Base-by-base conservation (phyloP, 78 protist genomes). In the Tieghemostelium lacteum region DNA sequence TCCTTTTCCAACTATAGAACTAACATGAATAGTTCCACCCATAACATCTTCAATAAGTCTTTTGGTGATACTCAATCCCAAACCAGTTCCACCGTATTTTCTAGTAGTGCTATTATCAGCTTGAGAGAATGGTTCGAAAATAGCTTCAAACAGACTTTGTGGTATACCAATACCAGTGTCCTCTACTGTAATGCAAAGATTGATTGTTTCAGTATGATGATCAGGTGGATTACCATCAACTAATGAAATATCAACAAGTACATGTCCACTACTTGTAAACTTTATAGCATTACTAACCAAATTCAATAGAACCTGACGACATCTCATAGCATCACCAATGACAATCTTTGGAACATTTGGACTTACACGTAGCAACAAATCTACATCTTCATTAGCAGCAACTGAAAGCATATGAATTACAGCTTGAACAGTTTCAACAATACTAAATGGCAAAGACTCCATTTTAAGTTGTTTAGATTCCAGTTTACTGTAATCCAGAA, bases 41-140 rank as follows among this genome's bases (percentile, higher is more conserved):
- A 87, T 87, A 16, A 87, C 78, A 20, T 87, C 93, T 39, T 78
- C 92, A 28, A 86, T 72, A 8, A 87, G 28, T 29, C 87, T 71
- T 65, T 75, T 73, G 14, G 83, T 73, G n/a, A 89, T 89, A 37
- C 88, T 71, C 20, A 89, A 52, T 26, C 94, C 94, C 3, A 89
- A 26, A 52, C 94, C 94, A 17, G 94, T 89, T 2, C 94, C 94
- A 39, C 94, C 94, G 45, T 89, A 89, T 67, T 75, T 78, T 60
- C 94, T 75, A 5, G 94, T 76, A 22, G 88, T 74, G 7, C 83
- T 66, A 34, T 73, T 89, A 31, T 89, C 91, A 14, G 87, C 94
- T 73, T 89, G 87, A 0, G 83, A 66, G 50, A 73, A 87, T 33
- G 85, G 85, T 37, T 73, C 78, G 39, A 70, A 65, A 1, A 87